Base-by-base conservation (phyloP, 2,329 filamentous ascomycete species). In the Exophiala spinifera region DNA sequence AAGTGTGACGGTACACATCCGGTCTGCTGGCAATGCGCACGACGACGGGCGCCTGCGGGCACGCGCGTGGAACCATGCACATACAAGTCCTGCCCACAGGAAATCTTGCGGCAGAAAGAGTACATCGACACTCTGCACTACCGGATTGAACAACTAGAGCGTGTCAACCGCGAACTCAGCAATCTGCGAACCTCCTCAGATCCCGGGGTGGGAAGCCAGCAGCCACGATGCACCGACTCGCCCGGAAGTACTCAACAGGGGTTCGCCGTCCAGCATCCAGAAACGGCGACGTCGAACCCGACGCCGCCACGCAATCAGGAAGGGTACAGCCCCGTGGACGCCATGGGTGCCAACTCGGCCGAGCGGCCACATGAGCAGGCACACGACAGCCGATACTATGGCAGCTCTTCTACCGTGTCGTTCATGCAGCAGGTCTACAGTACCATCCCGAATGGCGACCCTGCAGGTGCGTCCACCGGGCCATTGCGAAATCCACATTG, bases 1-100 rank as follows among this genome's bases (percentile, higher is more conserved):
- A 68, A 71, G 1, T 76, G 73, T 50, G 73, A 76, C 57, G 73
- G 73, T 17, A 64, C 51, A n/a, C 75, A 74, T 58, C 74, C 74
- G 20, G 70, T 76, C 11, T 77, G 74, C 61, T 71, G 69, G n/a
- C 69, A 70, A 2, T 76, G 74, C 49, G 63, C 62, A 39, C 67
- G 68, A 11, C 68, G 72, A 11, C 28, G 23, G 23, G 7, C 3
- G 23, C 23, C 23, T 25, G 7, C 23, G 7, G 65, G 64, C 1
- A 63, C 70, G 21, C 55, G 59, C 3, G 57, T 70, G 5, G 65
- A 69, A 28, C 66, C 64, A n/a, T 75, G 73, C 47, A 61, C 72
- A 7, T 76, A 75, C 61, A 72, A 64, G 19, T 55, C 66, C 1
- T 67, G 69, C 3, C 73, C 71, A 59, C 67, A 68, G 6, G 67